Evolutionary conservation across 1,284 basidiomycete species (phyloP).

Genomic region (Melanopsichium pennsylvanicum): DNA sequence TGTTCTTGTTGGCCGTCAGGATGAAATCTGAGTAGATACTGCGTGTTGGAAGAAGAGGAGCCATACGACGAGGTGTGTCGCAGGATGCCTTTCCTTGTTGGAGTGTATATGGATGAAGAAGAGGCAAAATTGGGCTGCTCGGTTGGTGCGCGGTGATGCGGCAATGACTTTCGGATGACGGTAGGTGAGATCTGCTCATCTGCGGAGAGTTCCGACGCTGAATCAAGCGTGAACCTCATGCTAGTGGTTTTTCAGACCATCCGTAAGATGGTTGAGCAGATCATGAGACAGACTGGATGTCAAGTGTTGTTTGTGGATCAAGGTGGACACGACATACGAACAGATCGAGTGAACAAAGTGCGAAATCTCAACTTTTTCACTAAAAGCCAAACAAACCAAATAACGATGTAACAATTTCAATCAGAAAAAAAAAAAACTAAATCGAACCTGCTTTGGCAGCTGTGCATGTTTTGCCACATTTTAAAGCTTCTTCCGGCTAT

Average conservation of each 20-base stretch:
- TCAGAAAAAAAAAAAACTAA: no score
- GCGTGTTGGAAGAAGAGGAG: constrained; percentile 6
- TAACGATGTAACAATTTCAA: no score
- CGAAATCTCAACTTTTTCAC: no score
- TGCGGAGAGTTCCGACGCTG: constrained; percentile 28
- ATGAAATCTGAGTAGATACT: constrained; percentile 15
- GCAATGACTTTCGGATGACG: constrained; percentile 24
- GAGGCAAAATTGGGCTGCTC: constrained; percentile 25
- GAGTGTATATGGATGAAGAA: constrained; percentile 13
- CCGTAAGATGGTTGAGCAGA: no score
- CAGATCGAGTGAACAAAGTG: no score
- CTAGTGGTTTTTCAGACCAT: background rate
- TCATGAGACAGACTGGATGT: no score
- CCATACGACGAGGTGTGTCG: constrained; percentile 26
- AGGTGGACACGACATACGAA: no score
- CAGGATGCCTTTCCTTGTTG: constrained; percentile 28
- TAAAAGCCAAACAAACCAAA: no score
- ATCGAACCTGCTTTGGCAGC: background rate
- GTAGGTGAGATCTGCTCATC: constrained; percentile 23
- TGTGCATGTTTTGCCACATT: constrained; percentile 6
- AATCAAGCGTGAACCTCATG: constrained; percentile 40
- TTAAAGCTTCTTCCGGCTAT: constrained; percentile 3
- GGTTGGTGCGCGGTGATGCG: constrained; percentile 4
- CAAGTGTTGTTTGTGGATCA: background rate
- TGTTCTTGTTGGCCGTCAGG: background rate